Percentiles rank a stretch among this genome's conserved stretches.
Conservation (phyloP, 257 asterid genomes). For the Petrea volubilis region DNA sequence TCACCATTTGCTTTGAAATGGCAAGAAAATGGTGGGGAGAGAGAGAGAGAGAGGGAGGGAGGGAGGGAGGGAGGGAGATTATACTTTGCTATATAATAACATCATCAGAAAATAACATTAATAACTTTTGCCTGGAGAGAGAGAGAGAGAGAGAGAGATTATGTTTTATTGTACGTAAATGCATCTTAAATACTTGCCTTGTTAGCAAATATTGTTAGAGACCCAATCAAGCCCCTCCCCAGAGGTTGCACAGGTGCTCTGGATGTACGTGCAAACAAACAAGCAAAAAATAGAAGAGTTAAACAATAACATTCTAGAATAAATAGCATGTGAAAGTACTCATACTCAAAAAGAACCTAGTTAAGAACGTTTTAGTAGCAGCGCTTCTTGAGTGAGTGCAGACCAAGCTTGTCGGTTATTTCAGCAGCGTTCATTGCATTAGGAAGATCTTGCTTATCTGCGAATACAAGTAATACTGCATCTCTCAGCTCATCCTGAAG, state of each 20-base stretch:
- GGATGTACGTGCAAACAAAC: constrained; percentile 65
- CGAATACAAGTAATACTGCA: constrained; percentile 85
- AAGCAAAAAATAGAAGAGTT: neutral
- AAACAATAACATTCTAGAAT: too few species aligned
- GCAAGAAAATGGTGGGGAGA: too few species aligned
- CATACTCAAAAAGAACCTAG: neutral
- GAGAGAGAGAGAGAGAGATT: too few species aligned
- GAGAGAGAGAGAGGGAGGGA: too few species aligned
- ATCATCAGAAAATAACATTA: too few species aligned
- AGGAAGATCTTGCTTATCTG: constrained; percentile 94
- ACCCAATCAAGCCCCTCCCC: constrained; percentile 97
- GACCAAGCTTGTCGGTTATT: constrained; percentile 88
- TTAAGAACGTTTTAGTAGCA: constrained; percentile 55
- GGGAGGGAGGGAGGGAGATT: too few species aligned
- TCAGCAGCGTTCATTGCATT: constrained; percentile 96
- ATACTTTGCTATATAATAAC: too few species aligned
- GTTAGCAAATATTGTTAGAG: constrained; percentile 79
- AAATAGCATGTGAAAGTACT: neutral
- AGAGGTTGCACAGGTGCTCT: constrained; percentile 92
- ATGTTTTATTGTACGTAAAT: neutral
- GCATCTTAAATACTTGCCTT: constrained; percentile 51
- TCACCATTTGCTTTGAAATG: too few species aligned
- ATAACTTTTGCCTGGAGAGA: too few species aligned
- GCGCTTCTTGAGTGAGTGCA: constrained; percentile 91
- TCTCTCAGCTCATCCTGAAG: constrained; percentile 83